phyloP scores from a whole-genome alignment of 2,329 filamentous ascomycete genomes.

The Ambrosiella cleistominuta region DNA sequence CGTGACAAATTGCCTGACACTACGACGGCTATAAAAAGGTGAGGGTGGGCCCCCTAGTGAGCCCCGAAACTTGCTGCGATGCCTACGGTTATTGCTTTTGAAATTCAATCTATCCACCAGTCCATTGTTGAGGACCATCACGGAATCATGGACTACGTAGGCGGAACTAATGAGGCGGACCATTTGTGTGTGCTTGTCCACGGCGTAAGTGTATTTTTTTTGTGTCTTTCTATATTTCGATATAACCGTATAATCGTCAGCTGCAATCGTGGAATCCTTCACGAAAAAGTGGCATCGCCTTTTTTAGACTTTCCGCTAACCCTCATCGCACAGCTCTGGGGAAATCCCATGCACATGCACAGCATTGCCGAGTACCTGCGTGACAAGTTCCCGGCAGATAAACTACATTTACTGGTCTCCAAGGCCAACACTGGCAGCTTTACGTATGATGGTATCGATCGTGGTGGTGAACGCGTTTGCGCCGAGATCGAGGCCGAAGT shows the following conservation, averaged over 20 bases:
- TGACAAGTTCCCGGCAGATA: slow-evolving; percentile 40
- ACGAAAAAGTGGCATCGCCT: neutral
- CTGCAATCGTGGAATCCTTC: neutral
- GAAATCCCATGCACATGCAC: slow-evolving; percentile 56
- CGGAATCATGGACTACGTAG: slow-evolving; percentile 24
- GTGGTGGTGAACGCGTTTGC: slow-evolving; percentile 49
- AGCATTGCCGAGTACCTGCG: slow-evolving; percentile 50
- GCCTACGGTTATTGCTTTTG: slow-evolving; percentile 1
- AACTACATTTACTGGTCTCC: slow-evolving; percentile 51
- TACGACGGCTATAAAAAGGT: neutral
- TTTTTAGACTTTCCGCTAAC: slow-evolving; percentile 13
- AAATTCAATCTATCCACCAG: neutral
- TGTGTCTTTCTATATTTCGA: neutral
- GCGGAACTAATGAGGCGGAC: slow-evolving; percentile 37
- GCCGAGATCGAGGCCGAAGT: slow-evolving; percentile 49
- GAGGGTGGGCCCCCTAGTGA: neutral
- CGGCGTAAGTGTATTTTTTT: slow-evolving; percentile 34
- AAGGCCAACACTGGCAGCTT: slow-evolving; percentile 58
- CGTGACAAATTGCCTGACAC: neutral
- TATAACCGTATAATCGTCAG: too few relatives aligned
- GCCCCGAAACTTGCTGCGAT: neutral
- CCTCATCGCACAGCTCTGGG: slow-evolving; percentile 43
- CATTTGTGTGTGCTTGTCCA: slow-evolving; percentile 67
- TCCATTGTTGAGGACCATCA: neutral
- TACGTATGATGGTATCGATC: slow-evolving; percentile 53